phyloP scores from a whole-genome alignment of 208 protist species.

The Spironucleus salmonicida region DNA sequence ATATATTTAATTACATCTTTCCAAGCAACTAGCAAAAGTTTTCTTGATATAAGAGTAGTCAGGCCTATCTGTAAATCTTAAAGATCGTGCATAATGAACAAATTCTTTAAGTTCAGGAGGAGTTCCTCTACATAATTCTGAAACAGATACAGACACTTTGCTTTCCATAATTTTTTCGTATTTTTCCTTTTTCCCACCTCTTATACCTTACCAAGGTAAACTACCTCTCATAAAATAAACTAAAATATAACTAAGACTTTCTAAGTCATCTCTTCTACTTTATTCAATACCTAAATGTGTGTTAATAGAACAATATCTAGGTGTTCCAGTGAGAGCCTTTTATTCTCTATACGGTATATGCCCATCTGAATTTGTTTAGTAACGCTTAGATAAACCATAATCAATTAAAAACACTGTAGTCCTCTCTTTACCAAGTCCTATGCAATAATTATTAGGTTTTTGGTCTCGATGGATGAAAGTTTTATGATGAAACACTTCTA shows the following conservation, averaged over 20 bases:
- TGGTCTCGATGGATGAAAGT: constrained; percentile 86
- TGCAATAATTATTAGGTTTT: constrained; percentile 93
- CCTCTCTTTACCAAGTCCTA: constrained; percentile 64
- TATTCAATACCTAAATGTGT: constrained; percentile 91
- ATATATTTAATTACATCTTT: constrained; percentile 76
- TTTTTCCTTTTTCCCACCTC: constrained; percentile 83
- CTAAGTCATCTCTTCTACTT: constrained; percentile 79
- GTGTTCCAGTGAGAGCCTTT: constrained; percentile 94
- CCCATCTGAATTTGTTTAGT: constrained; percentile 80
- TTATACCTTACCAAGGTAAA: constrained; percentile 86
- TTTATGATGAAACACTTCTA: constrained; percentile 84
- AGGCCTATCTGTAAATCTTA: constrained; percentile 92
- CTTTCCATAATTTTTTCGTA: constrained; percentile 87
- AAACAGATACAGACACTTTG: constrained; percentile 78
- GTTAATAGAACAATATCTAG: constrained; percentile 93
- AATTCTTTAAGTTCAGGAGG: constrained; percentile 78
- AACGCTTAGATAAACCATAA: constrained; percentile 95
- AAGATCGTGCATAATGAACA: constrained; percentile 76
- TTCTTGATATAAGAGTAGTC: constrained; percentile 91
- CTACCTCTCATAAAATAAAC: constrained; percentile 92
- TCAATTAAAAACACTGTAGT: constrained; percentile 79
- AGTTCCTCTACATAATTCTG: constrained; percentile 68
- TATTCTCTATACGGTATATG: constrained; percentile 96
- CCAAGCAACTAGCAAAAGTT: constrained; percentile 83
- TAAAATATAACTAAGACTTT: constrained; percentile 90